phyloP scores from a whole-genome alignment of 371 early-diverging fungal species.

The Choanephora cucurbitarum region DNA sequence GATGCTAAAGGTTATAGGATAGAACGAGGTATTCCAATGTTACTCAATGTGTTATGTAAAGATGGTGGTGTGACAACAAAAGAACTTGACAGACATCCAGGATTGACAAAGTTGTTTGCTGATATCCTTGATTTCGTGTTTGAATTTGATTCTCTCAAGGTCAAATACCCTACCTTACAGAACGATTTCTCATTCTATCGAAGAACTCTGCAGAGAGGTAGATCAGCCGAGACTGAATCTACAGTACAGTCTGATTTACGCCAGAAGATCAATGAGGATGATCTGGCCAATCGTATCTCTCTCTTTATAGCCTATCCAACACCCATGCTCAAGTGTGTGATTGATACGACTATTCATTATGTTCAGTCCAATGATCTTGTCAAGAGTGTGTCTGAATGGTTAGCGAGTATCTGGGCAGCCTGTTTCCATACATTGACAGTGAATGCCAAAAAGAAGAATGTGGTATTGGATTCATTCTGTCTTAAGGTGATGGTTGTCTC shows the following conservation, averaged over 20 bases:
- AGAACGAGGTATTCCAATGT: conserved; percentile 77
- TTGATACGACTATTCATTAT: conserved; percentile 72
- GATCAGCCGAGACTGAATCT: conserved; percentile 21
- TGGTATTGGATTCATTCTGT: conserved; percentile 44
- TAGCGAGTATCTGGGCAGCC: conserved; percentile 68
- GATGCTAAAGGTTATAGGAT: too few species aligned
- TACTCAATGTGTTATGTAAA: conserved; percentile 75
- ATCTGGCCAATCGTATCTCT: conserved; percentile 89
- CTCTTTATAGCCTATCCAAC: conserved; percentile 94
- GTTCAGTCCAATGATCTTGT: conserved; percentile 48
- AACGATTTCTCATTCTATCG: conserved; percentile 97
- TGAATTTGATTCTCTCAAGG: conserved; percentile 91
- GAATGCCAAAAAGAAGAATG: conserved; percentile 44
- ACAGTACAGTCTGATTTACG: conserved; percentile 39
- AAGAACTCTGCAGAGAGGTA: conserved; percentile 81
- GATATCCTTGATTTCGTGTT: conserved; percentile 87
- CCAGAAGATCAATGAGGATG: conserved; percentile 76
- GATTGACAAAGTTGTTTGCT: conserved; percentile 78
- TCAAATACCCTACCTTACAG: conserved; percentile 82
- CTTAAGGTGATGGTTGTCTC: conserved; percentile 87
- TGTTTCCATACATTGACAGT: conserved; percentile 66
- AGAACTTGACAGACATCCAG: conserved; percentile 76
- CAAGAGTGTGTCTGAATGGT: conserved; percentile 59
- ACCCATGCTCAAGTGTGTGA: conserved; percentile 89
- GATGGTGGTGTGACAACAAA: conserved; percentile 56